Base-by-base conservation (phyloP, 768 basidiomycete genomes). In the Fomitopsis serialis region DNA sequence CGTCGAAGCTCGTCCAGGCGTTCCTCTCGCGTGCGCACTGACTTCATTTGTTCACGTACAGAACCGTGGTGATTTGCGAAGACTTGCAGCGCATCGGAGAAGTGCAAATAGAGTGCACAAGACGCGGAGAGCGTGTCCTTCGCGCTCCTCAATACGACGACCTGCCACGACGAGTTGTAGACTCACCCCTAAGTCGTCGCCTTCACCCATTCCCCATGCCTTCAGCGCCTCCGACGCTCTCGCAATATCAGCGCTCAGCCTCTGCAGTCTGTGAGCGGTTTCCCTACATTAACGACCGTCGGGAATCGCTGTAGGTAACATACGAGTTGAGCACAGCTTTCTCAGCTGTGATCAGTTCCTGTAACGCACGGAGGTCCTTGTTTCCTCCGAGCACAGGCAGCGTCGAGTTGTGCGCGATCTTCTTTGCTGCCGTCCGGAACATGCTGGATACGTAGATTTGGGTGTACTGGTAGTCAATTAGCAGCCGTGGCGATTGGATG, bases 291-390 rank as follows among this genome's bases (percentile, higher is more conserved):
- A 40, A 40, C 19, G 15, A 17, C 19, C 15, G 37, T 17, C 37
- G 6, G 15, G 27, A 13, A 25, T 17, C 27, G 9, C 45, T 48
- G 17, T 27, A 34, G 17, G 8, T 0, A 10, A 75, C 84, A 61
- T 61, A 92, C 90, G 87, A 79, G 45, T 76, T 70, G 27, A 95
- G 74, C 8, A 95, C 84, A 7, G 78, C 72, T 72, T 98, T 98
- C 70, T 97, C 93, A 1, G 89, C 81, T 2, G 82, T 86, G 52
- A 98, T 98, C 57, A 96, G 76, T 63, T 94, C 92, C 65, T 97
- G 93, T 8, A 97, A 72, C 0, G 85, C 81, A 24, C 86, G 73
- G 3, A 94, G 70, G 66, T 95, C 93, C 61, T 84, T 82, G 66
- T 92, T 93, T n/a, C 56, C 76, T 17, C 75, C 72, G 4, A 91